Conservation (phyloP, 192 early-diverging fungal species). For the Linnemannia exigua region DNA sequence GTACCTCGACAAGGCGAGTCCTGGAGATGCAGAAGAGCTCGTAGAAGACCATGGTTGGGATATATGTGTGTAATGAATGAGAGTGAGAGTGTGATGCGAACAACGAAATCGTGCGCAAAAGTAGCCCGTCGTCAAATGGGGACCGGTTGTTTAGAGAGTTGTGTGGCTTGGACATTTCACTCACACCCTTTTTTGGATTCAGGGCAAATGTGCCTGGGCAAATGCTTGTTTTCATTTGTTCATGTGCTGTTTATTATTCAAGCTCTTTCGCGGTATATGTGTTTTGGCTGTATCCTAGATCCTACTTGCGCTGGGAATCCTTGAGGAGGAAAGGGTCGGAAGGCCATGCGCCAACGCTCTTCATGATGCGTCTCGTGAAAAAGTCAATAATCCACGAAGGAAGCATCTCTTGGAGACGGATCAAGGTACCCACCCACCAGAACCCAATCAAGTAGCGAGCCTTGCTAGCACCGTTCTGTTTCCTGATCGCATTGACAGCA, state of each 20-base stretch:
- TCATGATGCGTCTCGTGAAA: constrained; percentile 44
- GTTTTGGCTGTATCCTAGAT: no score
- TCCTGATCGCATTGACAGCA: constrained; percentile 44
- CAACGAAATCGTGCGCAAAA: neutral
- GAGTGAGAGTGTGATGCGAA: neutral
- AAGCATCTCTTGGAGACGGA: constrained; percentile 33
- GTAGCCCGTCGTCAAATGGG: no score
- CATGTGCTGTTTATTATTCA: no score
- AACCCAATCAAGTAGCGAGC: constrained; percentile 45
- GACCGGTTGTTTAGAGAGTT: neutral
- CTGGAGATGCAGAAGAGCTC: constrained; percentile 79
- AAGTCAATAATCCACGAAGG: constrained; percentile 53
- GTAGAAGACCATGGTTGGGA: constrained; percentile 72
- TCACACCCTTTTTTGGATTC: neutral
- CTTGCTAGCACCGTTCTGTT: constrained; percentile 32
- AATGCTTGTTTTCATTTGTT: neutral
- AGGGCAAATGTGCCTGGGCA: neutral
- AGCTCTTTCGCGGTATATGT: no score
- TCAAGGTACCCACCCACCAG: constrained; percentile 48
- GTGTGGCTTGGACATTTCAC: constrained; percentile 1
- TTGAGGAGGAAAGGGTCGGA: constrained; percentile 49
- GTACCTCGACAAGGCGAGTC: constrained; percentile 66
- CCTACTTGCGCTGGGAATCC: constrained; percentile 18
- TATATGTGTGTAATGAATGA: neutral
- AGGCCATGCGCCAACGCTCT: constrained; percentile 35